Evolutionary conservation across 2,329 filamentous ascomycete species (phyloP).

Genomic region (Xylaria sp.): DNA sequence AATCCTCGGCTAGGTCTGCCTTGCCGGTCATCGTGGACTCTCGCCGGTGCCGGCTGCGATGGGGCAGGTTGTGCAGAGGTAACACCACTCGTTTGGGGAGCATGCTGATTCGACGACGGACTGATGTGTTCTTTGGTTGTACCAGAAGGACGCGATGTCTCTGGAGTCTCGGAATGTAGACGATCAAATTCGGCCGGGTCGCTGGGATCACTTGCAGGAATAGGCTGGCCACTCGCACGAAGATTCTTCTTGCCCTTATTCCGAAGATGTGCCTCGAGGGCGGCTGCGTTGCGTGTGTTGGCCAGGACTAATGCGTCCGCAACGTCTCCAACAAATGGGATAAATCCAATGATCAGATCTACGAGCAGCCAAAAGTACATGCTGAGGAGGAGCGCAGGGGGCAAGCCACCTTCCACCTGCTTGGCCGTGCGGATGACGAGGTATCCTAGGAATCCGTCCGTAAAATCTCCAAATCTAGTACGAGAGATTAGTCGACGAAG

Average conservation of each 20-base stretch:
- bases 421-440: constrained; percentile 79
- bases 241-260: constrained; percentile 72
- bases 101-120: constrained; percentile 29
- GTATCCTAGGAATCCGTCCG: constrained; percentile 78
- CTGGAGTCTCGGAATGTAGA: constrained; percentile 38
- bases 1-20: constrained; percentile 42
- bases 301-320: constrained; percentile 77
- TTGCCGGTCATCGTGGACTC: constrained; percentile 42
- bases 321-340: constrained; percentile 81
- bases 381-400: constrained; percentile 65
- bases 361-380: constrained; percentile 86
- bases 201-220: constrained; percentile 63
- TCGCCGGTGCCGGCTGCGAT: constrained; percentile 43
- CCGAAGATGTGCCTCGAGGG: constrained; percentile 75
- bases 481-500: constrained; percentile 34
- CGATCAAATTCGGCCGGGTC: constrained; percentile 64
- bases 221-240: constrained; percentile 57
- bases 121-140: constrained; percentile 11
- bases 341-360: constrained; percentile 78
- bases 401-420: constrained; percentile 81
- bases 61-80: constrained; percentile 31
- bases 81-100: constrained; percentile 44
- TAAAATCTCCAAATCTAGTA: constrained; percentile 77
- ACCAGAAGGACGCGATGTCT: constrained; percentile 21
- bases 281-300: constrained; percentile 79